Evolutionary conservation across 208 protist species (phyloP), one percentile per base, ranked within the genome.

Genomic region (Borovskyia barvae): DNA sequence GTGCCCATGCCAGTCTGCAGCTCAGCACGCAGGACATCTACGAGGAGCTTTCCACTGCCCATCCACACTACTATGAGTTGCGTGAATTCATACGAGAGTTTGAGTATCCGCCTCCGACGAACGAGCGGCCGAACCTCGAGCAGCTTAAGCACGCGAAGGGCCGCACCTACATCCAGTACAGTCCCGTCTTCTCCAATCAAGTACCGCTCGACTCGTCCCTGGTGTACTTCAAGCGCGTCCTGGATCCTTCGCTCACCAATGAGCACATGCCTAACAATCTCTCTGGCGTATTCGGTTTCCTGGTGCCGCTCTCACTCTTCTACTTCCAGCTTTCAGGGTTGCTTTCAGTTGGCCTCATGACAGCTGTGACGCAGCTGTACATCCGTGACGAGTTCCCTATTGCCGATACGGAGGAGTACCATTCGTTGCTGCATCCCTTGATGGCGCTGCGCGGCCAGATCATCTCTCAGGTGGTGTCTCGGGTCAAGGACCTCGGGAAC

Each of bases 281-380:
- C 11, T 77, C 70, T 49, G 77, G 75, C 33, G 80, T 94, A 39
- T 79, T 94, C 26, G 88, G 88, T 60, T 78, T 90, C 71, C 49
- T 76, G 20, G 75, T 89, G 20, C 88, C 88, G 33, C 56, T 85
- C 26, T 86, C 72, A 14, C 75, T 94, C 36, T 92, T 88, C 72
- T 94, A 86, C 69, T 87, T 92, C 57, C 85, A 90, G 76, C 90
- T 82, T 61, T 50, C 62, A 17, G 88, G 88, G 17, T 54, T 92
- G 26, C 80, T 94, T 19, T 89, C 84, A 2, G 85, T 92, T 14
- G 71, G 77, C 66, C 73, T 92, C 56, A 92, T 90, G 85, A 91
- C 82, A 15, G 80, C 82, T 15, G 68, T 91, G 29, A 88, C 88
- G 19, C 88, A 94, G 66, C 71, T 78, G 19, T 94, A 94, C 75